A percentile compares a stretch with the other conserved stretches of the same genome.
phyloP scores from a whole-genome alignment of 163 green algal genomes.

The Scenedesmus sp. region DNA sequence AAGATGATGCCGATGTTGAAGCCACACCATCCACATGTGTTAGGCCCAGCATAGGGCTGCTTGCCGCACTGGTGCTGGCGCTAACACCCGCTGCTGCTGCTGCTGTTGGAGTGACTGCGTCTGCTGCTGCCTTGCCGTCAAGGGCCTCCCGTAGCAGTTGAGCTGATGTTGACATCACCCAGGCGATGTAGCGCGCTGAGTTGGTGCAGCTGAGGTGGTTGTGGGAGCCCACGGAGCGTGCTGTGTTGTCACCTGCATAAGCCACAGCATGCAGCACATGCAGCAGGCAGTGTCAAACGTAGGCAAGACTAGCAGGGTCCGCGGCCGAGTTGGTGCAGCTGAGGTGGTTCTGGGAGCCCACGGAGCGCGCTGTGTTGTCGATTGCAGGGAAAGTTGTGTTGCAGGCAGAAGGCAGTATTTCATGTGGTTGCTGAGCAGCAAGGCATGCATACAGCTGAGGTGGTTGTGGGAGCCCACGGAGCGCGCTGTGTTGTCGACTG shows the following conservation, averaged over 20 bases:
- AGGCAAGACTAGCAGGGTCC: background rate
- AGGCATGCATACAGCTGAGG: background rate
- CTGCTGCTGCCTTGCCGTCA: background rate
- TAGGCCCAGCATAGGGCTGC: background rate
- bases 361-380: background rate
- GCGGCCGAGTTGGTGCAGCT: background rate
- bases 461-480: slow-evolving; percentile 30
- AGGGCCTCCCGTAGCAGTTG: background rate
- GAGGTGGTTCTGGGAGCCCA: slow-evolving; percentile 29
- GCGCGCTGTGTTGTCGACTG: background rate
- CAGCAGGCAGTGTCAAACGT: background rate
- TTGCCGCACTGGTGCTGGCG: background rate
- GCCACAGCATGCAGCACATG: background rate
- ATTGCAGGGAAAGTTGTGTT: background rate
- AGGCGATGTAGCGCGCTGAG: slow-evolving; percentile 24
- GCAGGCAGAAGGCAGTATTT: background rate
- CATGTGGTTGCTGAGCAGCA: background rate
- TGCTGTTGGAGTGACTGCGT: background rate
- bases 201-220: slow-evolving; percentile 12
- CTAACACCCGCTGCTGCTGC: slow-evolving; percentile 11
- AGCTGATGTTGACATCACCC: background rate
- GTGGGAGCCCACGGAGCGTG: slow-evolving; percentile 36
- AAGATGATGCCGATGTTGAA: background rate
- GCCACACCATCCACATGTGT: background rate
- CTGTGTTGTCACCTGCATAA: slow-evolving; percentile 42